Conservation (phyloP, 202 grass and related monocot genomes). For the Schoenoplectus tabernaemontani region DNA sequence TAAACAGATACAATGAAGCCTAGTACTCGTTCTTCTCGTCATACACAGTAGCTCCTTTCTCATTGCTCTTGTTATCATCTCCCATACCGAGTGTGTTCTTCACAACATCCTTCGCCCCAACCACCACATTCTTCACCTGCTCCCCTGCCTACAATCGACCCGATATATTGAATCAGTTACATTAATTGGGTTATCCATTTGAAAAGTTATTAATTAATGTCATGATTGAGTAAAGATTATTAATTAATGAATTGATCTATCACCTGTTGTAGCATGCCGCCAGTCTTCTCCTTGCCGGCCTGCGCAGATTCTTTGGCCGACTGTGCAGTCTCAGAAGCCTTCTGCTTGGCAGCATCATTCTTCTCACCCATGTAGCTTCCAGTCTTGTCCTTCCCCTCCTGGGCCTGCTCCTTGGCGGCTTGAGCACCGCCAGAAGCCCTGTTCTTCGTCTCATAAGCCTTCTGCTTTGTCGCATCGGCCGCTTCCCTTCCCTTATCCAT, state of each 20-base stretch:
- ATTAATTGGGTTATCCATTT: no score
- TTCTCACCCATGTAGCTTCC: conserved; percentile 28
- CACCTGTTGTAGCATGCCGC: conserved; percentile 44
- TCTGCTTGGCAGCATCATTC: conserved; percentile 41
- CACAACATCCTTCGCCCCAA: conserved; percentile 39
- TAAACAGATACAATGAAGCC: not conserved
- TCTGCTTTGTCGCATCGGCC: not conserved
- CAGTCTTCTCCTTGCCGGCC: conserved; percentile 52
- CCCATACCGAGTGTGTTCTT: conserved; percentile 48
- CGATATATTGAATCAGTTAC: not conserved
- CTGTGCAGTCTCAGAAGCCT: conserved; percentile 38
- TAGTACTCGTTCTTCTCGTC: conserved; percentile 22
- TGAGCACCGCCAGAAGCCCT: no score
- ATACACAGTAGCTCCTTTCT: not conserved
- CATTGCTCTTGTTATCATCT: conserved; percentile 25
- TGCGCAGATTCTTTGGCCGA: conserved; percentile 36
- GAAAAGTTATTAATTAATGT: no score
- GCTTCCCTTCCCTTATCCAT: not conserved
- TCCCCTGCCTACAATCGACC: conserved; percentile 43
- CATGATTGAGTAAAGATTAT: not conserved
- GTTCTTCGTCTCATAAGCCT: not conserved
- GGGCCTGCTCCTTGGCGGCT: no score
- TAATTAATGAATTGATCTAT: not conserved
- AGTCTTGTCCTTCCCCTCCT: conserved; percentile 22
- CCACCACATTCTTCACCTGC: conserved; percentile 37